Evolutionary conservation across 345 rosid species (phyloP), one percentile per base, ranked within the genome.

Genomic region (Populus tremula): DNA sequence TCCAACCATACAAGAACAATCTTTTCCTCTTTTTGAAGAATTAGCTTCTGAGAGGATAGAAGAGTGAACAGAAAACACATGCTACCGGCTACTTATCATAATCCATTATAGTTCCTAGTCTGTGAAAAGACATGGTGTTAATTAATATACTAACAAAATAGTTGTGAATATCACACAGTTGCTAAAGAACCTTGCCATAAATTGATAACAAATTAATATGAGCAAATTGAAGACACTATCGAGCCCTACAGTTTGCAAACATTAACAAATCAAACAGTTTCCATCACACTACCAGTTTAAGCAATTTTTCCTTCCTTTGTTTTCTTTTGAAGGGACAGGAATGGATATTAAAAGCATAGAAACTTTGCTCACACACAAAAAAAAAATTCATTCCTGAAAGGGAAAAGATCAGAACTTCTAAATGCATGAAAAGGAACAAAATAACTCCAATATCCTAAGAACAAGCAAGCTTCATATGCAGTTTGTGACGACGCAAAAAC

Each of bases 1-100:
- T 92, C 99, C 71, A 96, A 80, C 97, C 97, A 92, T 29, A 94
- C 98, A 75, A 96, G 98, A 78, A 96, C 91, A 79, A 93, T 72
- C 80, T 96, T 93, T 87, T 96, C 99, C 71, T 98, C 98, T 82
- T 93, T 98, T 85, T 96, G 99, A 80, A 96, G 99, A 64, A 96
- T 85, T 80, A 96, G 82, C 88, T 93, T 93, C 41, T 88, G 88
- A 67, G 91, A 88, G 63, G 99, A 96, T 88, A 90, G 98, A 74
- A 88, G 78, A 53, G 98, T 93, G 77, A 96, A 96, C 71, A 93
- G 79, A 78, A 87, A 79, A 84, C 97, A 93, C 98, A 96, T 91
- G 80, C 84, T 87, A 56, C 90, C 83, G 70, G 99, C 84, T 88
- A 87, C 85, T 71, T 87, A 88, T 96, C 96, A 74, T 80, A 85